Conservation (phyloP, 177 flowering plant species). For the Telopea speciosissima region DNA sequence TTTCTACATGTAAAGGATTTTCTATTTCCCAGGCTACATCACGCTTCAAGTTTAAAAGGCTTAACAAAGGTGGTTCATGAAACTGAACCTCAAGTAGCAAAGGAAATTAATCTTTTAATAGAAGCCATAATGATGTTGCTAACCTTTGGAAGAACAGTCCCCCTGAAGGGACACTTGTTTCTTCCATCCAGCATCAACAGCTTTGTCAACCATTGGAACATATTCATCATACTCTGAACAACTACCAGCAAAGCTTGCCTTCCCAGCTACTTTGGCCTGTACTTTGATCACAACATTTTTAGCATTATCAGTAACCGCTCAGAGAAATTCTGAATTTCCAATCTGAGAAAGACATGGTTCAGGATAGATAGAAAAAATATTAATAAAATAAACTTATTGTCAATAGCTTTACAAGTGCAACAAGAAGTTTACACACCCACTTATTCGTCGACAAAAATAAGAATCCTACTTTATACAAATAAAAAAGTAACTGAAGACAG, state of each 20-base stretch:
- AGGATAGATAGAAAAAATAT: too few relatives aligned
- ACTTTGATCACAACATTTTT: constrained; percentile 6
- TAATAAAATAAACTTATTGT: too few relatives aligned
- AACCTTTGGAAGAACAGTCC: constrained; percentile 44
- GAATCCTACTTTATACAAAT: too few relatives aligned
- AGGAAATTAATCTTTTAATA: neutral
- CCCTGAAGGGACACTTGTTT: constrained; percentile 41
- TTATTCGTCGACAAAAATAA: neutral
- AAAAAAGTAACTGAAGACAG: neutral
- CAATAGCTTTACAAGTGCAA: neutral
- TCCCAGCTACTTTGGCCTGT: constrained; percentile 66
- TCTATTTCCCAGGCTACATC: neutral
- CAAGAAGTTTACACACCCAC: neutral
- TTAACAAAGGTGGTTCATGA: neutral
- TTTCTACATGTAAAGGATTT: too few relatives aligned
- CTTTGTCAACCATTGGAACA: constrained; percentile 88
- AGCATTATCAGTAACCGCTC: neutral
- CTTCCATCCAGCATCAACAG: constrained; percentile 72
- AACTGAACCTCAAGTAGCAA: neutral
- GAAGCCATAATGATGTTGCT: constrained; percentile 4
- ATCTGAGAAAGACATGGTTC: too few relatives aligned
- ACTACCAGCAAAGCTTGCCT: constrained; percentile 33
- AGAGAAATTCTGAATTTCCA: constrained; percentile 2
- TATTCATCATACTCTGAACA: constrained; percentile 63
- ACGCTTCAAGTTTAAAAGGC: neutral